A percentile compares a stretch with the other conserved stretches of the same genome.
Evolutionary conservation across 2,329 filamentous ascomycete genomes (phyloP).

Genomic region (Botrytis pseudocinerea): DNA sequence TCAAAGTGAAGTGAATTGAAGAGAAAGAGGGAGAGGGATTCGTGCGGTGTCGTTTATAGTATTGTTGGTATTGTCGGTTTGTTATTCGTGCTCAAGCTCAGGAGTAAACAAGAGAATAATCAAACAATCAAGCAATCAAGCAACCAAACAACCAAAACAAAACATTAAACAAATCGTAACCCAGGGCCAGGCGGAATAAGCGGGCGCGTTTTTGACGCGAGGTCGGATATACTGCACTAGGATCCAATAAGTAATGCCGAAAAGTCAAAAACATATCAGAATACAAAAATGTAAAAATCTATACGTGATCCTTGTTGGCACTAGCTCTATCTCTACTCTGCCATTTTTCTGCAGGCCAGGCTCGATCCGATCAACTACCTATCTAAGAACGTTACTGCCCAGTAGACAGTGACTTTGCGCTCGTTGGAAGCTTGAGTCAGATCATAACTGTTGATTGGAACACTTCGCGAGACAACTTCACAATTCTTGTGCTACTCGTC

Average conservation of each 20-base stretch:
- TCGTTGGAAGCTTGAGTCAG: neutral
- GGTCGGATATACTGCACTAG: neutral
- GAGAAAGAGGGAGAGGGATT: neutral
- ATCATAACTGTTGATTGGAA: neutral
- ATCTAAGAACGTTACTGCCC: neutral
- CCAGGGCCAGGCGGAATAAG: constrained; percentile 12
- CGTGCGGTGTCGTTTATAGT: neutral
- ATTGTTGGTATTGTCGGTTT: constrained; percentile 10
- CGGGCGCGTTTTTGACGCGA: constrained; percentile 18
- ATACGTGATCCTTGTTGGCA: neutral
- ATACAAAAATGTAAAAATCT: neutral
- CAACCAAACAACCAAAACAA: constrained; percentile 21
- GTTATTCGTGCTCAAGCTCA: constrained; percentile 14
- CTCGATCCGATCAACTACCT: neutral
- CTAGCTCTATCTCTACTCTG: neutral
- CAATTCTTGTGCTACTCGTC: neutral
- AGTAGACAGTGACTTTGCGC: neutral
- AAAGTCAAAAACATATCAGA: neutral
- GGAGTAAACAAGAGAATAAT: constrained; percentile 22
- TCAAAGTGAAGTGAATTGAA: neutral
- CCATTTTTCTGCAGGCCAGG: neutral
- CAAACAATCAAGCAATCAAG: constrained; percentile 12
- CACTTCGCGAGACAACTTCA: neutral
- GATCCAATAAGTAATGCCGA: constrained; percentile 12
- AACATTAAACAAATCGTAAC: constrained; percentile 19